These are phyloP conservation scores for Paramyrothecium sp. DNA, from an alignment of 2,329 filamentous ascomycete genomes.

Conservation along the genomic window DNA sequence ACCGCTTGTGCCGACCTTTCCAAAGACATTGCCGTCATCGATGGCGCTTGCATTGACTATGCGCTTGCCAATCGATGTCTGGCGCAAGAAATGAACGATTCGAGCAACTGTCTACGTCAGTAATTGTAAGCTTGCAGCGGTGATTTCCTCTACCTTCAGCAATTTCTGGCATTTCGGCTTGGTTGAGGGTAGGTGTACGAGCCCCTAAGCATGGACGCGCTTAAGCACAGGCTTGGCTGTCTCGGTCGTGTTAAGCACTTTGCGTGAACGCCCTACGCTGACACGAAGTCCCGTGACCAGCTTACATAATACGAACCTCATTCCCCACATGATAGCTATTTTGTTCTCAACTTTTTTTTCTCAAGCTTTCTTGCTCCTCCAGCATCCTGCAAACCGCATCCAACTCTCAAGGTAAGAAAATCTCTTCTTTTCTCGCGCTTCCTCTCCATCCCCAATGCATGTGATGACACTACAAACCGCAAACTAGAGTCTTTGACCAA, in stretches of 20 bases:
- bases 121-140: not conserved
- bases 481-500: conserved; percentile 99
- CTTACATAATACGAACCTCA: conserved; percentile 20
- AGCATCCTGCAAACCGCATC: conserved; percentile 13
- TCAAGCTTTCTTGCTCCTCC: conserved; percentile 21
- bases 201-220: too few relatives aligned
- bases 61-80: conserved; percentile 80
- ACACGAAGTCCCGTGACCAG: conserved; percentile 30
- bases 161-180: conserved; percentile 57
- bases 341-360: conserved; percentile 13
- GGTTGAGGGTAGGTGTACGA: not conserved
- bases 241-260: too few relatives aligned
- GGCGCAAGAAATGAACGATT: conserved; percentile 80
- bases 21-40: conserved; percentile 84
- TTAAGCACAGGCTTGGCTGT: too few relatives aligned
- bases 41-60: conserved; percentile 68
- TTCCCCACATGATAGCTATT: conserved; percentile 14
- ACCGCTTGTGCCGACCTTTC: conserved; percentile 82
- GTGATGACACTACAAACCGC: conserved; percentile 85
- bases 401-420: conserved; percentile 23
- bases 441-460: conserved; percentile 26
- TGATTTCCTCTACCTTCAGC: conserved; percentile 47
- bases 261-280: conserved; percentile 14
- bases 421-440: conserved; percentile 6
- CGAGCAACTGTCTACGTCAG: conserved; percentile 63